phyloP scores from a whole-genome alignment of 2,329 filamentous ascomycete species.

The Fusarium sp. region DNA sequence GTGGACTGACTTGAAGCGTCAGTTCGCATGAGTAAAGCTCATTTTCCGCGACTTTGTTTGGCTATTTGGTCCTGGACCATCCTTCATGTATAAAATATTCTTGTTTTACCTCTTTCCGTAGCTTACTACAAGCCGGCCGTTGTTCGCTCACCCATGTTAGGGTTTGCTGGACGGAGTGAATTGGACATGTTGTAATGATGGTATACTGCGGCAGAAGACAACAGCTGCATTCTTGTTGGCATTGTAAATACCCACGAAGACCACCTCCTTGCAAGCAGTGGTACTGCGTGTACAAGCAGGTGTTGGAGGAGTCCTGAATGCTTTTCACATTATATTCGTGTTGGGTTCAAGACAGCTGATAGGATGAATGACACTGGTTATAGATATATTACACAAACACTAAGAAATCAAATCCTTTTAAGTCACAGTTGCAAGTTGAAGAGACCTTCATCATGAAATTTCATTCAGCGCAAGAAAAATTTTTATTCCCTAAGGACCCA shows the following conservation, averaged over 20 bases:
- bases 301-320: constrained; percentile 6
- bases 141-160: constrained; percentile 15
- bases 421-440: constrained; percentile 34
- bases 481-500: constrained; percentile 54
- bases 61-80: constrained; percentile 15
- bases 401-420: neutral
- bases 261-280: constrained; percentile 7
- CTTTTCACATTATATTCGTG: constrained; percentile 7
- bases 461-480: constrained; percentile 50
- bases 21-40: constrained; percentile 57
- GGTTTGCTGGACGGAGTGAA: constrained; percentile 27
- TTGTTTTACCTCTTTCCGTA: constrained; percentile 27
- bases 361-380: constrained; percentile 19
- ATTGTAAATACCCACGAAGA: constrained; percentile 28
- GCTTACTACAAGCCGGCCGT: constrained; percentile 16
- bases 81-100: constrained; percentile 46
- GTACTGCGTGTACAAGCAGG: constrained; percentile 26
- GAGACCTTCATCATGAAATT: constrained; percentile 47
- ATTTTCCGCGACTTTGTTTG: constrained; percentile 19
- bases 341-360: constrained; percentile 4
- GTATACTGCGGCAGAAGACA: constrained; percentile 23
- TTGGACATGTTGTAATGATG: constrained; percentile 39
- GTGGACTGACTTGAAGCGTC: constrained; percentile 77
- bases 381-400: neutral
- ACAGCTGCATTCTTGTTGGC: constrained; percentile 32